Conservation (phyloP, 2,329 filamentous ascomycete genomes). For the Arthrinium puccinioides region DNA sequence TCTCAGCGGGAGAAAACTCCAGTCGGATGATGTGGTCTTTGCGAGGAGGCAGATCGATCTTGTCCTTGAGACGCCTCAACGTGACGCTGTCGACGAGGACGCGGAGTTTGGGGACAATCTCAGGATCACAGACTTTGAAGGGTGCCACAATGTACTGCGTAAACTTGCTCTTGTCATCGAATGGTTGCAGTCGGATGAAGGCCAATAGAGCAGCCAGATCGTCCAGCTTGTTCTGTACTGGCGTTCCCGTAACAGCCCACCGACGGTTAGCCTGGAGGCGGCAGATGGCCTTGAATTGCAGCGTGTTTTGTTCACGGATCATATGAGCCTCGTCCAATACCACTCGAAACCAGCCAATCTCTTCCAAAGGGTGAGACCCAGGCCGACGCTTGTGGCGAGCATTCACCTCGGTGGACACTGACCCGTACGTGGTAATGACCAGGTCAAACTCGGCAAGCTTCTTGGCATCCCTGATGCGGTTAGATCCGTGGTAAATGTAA, state of each 20-base stretch:
- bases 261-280: constrained; percentile 71
- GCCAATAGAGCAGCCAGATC: constrained; percentile 82
- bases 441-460: constrained; percentile 70
- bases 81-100: constrained; percentile 93
- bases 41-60: constrained; percentile 72
- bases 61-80: constrained; percentile 83
- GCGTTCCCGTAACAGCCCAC: constrained; percentile 97
- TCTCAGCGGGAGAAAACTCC: constrained; percentile 69
- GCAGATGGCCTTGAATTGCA: constrained; percentile 80
- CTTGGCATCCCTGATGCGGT: constrained; percentile 60
- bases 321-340: constrained; percentile 92
- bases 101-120: constrained; percentile 77
- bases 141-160: constrained; percentile 72
- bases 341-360: constrained; percentile 87
- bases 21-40: constrained; percentile 67
- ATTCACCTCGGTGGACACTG: constrained; percentile 71
- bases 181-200: constrained; percentile 79
- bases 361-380: constrained; percentile 58
- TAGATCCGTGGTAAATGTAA: constrained; percentile 81
- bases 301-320: constrained; percentile 77
- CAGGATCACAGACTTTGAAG: constrained; percentile 80
- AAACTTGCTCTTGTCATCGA: constrained; percentile 72
- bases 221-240: constrained; percentile 87
- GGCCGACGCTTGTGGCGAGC: constrained; percentile 54
- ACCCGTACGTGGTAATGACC: constrained; percentile 89